Evolutionary conservation across 2,329 filamentous ascomycete genomes (phyloP).

Genomic region (Geoglossum cookeanum): DNA sequence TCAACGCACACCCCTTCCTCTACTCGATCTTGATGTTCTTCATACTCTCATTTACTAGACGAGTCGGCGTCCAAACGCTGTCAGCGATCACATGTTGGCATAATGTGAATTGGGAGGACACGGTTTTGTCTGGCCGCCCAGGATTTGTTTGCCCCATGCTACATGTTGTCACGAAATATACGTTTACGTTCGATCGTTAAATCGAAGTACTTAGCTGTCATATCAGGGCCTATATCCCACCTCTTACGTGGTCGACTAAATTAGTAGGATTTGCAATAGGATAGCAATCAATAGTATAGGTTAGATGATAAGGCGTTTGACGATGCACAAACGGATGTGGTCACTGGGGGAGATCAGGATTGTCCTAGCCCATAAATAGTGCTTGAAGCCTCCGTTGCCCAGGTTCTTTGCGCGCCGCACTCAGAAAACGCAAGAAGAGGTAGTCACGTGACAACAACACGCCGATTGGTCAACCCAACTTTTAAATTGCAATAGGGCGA

Average conservation of each 20-base stretch:
- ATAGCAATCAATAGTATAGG: neutral
- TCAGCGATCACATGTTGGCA: neutral
- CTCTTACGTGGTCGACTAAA: no score
- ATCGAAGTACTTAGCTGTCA: neutral
- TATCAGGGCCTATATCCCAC: neutral
- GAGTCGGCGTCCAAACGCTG: neutral
- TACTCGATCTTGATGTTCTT: neutral
- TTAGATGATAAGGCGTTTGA: no score
- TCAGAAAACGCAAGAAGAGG: no score
- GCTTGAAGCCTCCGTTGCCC: no score
- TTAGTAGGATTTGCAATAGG: neutral
- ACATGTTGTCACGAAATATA: neutral
- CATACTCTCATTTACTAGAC: neutral
- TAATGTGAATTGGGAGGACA: neutral
- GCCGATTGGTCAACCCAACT: neutral
- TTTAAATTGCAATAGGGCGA: conserved; percentile 1
- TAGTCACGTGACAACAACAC: neutral
- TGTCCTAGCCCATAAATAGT: no score
- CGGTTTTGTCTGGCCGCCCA: neutral
- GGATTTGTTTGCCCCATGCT: neutral
- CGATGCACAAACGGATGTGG: no score
- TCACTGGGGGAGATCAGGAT: no score
- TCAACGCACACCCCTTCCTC: neutral
- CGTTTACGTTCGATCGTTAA: neutral
- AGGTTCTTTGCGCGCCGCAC: no score